Evolutionary conservation across 140 eudicot species (phyloP), one percentile per base, ranked within the genome.

Genomic region (Stevia rebaudiana): DNA sequence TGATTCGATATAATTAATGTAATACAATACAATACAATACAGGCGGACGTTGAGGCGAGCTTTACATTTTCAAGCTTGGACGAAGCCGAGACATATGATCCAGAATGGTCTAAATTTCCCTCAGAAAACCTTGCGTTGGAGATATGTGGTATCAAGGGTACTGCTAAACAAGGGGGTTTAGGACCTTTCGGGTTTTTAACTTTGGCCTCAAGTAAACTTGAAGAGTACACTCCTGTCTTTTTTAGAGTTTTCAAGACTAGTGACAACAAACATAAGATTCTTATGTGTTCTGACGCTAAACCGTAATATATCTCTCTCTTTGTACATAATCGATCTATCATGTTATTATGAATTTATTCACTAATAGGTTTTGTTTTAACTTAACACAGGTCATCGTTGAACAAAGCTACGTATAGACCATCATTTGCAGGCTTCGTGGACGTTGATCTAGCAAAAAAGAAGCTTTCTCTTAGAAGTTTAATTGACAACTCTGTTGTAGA

Each of bases 371-470:
- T 55, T n/a, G 42, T 28, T 55, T 55, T 15, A 0, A 13, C 30
- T 30, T 1, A n/a, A 8, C 24, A 31, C 63, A 56, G 63, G 0
- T 56, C 63, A 0, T 56, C 63, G 16, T 6, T 56, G 12, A 56
- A 56, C 63, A 56, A 56, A 13, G 31, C 30, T 31, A 25, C 30
- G 18, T 56, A 56, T 43, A 56, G 31, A 3, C 63, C 63, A 8
- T 56, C 63, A 56, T 56, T 56, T 56, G 63, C 42, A 56, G 43
- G 24, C 24, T 56, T 56, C 15, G 63, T 56, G 42, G 61, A 56
- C 7, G 63, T 56, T 0, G 63, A 30, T n/a, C n/a, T 56, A 31
- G 2, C 42, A 8, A 1, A 17, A 9, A 56, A 56, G 43, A 56
- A 56, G 63, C 63, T 56, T 33, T 30, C 63, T 15, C 43, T 56